Conservation (phyloP, 371 early-diverging fungal genomes). For the Apophysomyces ossiformis region DNA sequence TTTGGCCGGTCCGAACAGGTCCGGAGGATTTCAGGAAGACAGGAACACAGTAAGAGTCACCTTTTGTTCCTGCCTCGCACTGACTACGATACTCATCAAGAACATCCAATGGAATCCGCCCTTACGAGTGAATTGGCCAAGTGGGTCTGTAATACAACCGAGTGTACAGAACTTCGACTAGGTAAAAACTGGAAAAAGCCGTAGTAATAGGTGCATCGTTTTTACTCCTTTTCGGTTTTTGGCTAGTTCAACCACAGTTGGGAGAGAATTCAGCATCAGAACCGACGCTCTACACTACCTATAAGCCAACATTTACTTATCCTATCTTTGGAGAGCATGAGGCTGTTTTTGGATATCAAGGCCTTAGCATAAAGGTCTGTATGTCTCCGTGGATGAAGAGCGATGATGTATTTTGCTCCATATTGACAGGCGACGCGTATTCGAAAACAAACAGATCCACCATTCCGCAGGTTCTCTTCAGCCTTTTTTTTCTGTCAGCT, state of each 20-base stretch:
- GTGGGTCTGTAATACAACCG: slow-evolving; percentile 40
- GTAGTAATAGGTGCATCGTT: background rate
- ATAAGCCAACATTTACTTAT: slow-evolving; percentile 84
- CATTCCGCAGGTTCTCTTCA: slow-evolving; percentile 4
- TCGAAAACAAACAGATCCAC: background rate
- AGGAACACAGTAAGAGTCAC: background rate
- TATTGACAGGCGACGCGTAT: background rate
- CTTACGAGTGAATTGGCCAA: slow-evolving; percentile 24
- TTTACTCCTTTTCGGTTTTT: background rate
- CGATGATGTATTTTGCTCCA: background rate
- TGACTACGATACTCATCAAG: background rate
- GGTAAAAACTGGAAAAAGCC: slow-evolving; percentile 8
- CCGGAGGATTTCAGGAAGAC: background rate
- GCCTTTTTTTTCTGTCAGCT: slow-evolving; percentile 1
- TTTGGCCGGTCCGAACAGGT: no score
- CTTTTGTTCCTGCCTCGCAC: background rate
- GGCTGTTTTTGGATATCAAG: slow-evolving; percentile 87
- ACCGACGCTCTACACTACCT: slow-evolving; percentile 29
- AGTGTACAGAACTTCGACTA: slow-evolving; percentile 24
- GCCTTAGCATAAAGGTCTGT: slow-evolving; percentile 68
- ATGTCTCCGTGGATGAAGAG: background rate
- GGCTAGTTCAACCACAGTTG: slow-evolving; percentile 18
- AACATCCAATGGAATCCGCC: slow-evolving; percentile 3
- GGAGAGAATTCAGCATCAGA: slow-evolving; percentile 11
- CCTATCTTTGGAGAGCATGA: slow-evolving; percentile 91